These are phyloP conservation scores for Microdochium trichocladiopsis DNA, from an alignment of 2,329 filamentous ascomycete genomes.

Conservation along the genomic window DNA sequence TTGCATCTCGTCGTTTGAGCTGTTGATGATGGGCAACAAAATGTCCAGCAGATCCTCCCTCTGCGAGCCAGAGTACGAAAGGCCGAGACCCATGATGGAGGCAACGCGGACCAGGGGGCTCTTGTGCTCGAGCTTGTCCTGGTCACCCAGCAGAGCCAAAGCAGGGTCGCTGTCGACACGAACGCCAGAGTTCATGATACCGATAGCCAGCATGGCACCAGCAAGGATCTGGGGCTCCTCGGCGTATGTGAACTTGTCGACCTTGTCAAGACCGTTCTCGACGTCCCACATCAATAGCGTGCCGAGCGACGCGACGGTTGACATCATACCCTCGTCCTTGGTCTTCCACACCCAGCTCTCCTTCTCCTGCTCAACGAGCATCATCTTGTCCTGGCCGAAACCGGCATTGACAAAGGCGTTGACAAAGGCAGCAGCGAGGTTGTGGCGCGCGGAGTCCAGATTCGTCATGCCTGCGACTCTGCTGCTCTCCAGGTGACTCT, in stretches of 20 bases:
- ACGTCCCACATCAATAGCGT: slow-evolving; percentile 92
- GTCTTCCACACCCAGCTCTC: slow-evolving; percentile 98
- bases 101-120: slow-evolving; percentile 72
- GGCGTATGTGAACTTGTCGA: slow-evolving; percentile 89
- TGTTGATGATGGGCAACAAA: slow-evolving; percentile 79
- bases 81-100: slow-evolving; percentile 90
- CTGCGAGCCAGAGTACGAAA: slow-evolving; percentile 91
- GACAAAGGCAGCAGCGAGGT: slow-evolving; percentile 90
- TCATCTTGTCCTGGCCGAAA: slow-evolving; percentile 94
- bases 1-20: slow-evolving; percentile 85
- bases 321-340: slow-evolving; percentile 96
- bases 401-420: slow-evolving; percentile 97
- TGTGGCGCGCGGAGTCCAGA: slow-evolving; percentile 90
- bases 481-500: slow-evolving; percentile 94
- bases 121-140: slow-evolving; percentile 72
- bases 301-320: slow-evolving; percentile 87
- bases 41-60: slow-evolving; percentile 81
- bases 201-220: slow-evolving; percentile 85
- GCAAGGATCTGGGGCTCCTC: slow-evolving; percentile 78
- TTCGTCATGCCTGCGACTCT: slow-evolving; percentile 90
- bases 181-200: slow-evolving; percentile 92
- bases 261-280: slow-evolving; percentile 83
- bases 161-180: slow-evolving; percentile 85
- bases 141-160: slow-evolving; percentile 75
- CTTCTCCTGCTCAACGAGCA: slow-evolving; percentile 85